Percentiles rank a stretch among this genome's conserved stretches.
Conservation (phyloP, 345 rosid genomes). For the Excoecaria agallocha region DNA sequence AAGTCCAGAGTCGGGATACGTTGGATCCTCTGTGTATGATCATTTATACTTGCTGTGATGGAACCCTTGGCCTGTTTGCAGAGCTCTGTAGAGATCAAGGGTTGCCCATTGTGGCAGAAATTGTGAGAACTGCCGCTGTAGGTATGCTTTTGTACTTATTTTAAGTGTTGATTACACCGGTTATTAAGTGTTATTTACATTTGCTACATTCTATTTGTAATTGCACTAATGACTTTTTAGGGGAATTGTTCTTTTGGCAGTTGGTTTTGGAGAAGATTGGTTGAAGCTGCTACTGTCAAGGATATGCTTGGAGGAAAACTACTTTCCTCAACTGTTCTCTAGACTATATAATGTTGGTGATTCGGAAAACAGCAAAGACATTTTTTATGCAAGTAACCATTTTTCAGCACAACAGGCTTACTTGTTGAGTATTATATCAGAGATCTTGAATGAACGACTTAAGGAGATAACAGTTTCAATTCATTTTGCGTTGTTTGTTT, state of each 20-base stretch:
- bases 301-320: slow-evolving; percentile 52
- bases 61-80: slow-evolving; percentile 33
- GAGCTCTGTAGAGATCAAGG: slow-evolving; percentile 51
- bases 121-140: slow-evolving; percentile 47
- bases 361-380: slow-evolving; percentile 19
- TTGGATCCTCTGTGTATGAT: slow-evolving; percentile 77
- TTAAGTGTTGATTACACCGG: not conserved
- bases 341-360: slow-evolving; percentile 19
- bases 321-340: slow-evolving; percentile 49
- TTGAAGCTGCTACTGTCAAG: slow-evolving; percentile 65
- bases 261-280: slow-evolving; percentile 78
- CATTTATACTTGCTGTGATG: slow-evolving; percentile 59
- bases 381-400: slow-evolving; percentile 2
- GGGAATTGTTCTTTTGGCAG: slow-evolving; percentile 30
- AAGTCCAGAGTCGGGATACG: slow-evolving; percentile 44
- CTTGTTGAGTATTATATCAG: slow-evolving; percentile 54
- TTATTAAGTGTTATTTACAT: not conserved
- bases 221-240: slow-evolving; percentile 10
- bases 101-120: slow-evolving; percentile 41
- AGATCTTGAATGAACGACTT: slow-evolving; percentile 51
- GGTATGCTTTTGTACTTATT: slow-evolving; percentile 31
- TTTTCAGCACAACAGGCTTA: slow-evolving; percentile 63
- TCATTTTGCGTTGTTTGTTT: slow-evolving; percentile 14
- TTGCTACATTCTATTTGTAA: not conserved
- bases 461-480: slow-evolving; percentile 33